Evolutionary conservation across 805 yeast species (phyloP), one percentile per base, ranked within the genome.

Genomic region (Metschnikowia picachoensis): DNA sequence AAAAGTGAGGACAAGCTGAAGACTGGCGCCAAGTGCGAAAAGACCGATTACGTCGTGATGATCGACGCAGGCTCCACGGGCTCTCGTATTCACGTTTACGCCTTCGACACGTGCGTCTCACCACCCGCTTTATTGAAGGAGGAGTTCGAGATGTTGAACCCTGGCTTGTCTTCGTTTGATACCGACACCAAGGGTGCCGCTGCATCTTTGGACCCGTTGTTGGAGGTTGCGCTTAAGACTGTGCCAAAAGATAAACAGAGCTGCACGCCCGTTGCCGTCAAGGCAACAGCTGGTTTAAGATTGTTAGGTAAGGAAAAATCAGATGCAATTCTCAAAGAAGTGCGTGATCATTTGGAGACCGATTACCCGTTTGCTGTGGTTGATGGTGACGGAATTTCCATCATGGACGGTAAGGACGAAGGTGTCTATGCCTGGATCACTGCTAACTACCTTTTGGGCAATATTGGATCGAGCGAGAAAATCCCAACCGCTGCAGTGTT

Each of bases 351-450:
- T 61, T 73, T 94, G 52, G 88, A 86, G 62, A 66, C 70, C 1
- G 83, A 89, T 53, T 94, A 82, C 65, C 99, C 99, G 46, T 94
- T 94, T 73, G 85, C 97, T 2, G 89, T 94, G 40, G 95, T 91
- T 41, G 82, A 77, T 10, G 88, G 83, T 40, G 87, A 89, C 48
- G 98, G 97, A 52, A 76, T 94, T 49, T 76, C 91, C 10, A 87
- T 94, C 60, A 92, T 94, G 98, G 90, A 86, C 49, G 99, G 99
- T 55, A 83, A 82, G 49, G 96, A 92, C 57, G 99, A 95, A 73
- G 99, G 99, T 66, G 97, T 94, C 8, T 94, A 82, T 62, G 99
- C 99, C 1, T 94, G 99, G 99, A 86, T 94, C 65, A 94, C 99
- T 27, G 83, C 97, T 41, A 94, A 94, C 71, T 94, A 83, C 65